Base-by-base conservation (phyloP, 352 stramenopile species). In the Phytophthora cryptogea region DNA sequence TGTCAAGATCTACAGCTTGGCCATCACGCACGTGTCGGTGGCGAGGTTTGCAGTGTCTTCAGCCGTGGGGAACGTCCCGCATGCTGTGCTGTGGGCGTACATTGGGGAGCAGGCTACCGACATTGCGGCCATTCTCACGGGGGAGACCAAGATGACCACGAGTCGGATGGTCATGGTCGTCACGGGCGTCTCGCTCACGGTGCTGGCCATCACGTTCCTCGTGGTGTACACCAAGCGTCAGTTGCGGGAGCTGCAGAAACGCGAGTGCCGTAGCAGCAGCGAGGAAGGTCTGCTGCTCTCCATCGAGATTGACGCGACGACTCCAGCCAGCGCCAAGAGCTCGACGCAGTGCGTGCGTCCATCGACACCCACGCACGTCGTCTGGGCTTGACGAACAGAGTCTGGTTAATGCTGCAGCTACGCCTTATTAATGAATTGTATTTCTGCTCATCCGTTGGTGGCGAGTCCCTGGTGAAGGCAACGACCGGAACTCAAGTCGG, bases 1-100 rank as follows among this genome's bases (percentile, higher is more conserved):
- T n/a, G 69, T 88, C 54, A 90, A 90, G 50, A 86, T 78, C 62
- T 93, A 91, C 68, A 86, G 60, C n/a, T 61, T 93, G 11, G 79
- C 83, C 40, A 86, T 93, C 51, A 93, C 83, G 0, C 70, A 85
- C 16, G 70, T 93, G 20, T 84, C 81, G 16, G 42, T 72, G 16
- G 49, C 52, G 39, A 70, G 81, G 7, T 93, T 93, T 46, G 68
- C 61, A 0, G 55, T 88, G 46, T 90, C 83, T 0, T 84, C 78
- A 4, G 66, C 74, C 3, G 39, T 90, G 10, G 82, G 76, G 11
- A 80, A 72, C 33, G 13, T 82, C 28, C 83, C 83, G 13, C 78
- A 91, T 54, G 74, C 83, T 2, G 48, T 91, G 17, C 45, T 93
- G 1, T 93, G 83, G 79, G 81, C 83, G 2, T 87, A 88, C 50